Conservation (phyloP, 495 filamentous ascomycete species). For the Barbatosphaeria neglecta region DNA sequence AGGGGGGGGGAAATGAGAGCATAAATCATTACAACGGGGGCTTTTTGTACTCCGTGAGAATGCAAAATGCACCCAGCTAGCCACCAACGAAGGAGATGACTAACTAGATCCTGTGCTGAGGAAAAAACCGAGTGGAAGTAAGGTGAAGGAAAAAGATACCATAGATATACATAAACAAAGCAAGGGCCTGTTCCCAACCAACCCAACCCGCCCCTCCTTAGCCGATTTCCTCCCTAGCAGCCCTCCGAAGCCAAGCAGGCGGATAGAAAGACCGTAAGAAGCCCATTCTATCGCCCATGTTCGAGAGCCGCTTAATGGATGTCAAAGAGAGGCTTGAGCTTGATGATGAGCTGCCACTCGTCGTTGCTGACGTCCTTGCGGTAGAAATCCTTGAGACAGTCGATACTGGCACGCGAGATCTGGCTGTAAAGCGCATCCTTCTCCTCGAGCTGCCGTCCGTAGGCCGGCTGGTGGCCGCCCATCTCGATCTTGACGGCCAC, state of each 20-base stretch:
- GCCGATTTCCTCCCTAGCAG: background rate
- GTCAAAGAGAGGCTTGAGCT: constrained; percentile 90
- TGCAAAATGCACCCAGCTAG: no score
- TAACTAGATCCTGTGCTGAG: no score
- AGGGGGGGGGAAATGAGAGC: no score
- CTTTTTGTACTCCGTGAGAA: no score
- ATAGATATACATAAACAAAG: no score
- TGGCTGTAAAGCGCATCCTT: constrained; percentile 77
- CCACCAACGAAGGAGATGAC: no score
- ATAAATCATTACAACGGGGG: no score
- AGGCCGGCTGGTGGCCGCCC: constrained; percentile 85
- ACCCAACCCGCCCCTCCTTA: no score
- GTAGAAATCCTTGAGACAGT: constrained; percentile 95
- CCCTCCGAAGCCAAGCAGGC: background rate
- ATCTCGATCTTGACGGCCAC: constrained; percentile 96
- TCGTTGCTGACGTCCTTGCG: constrained; percentile 81
- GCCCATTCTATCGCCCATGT: background rate
- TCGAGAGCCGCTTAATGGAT: constrained; percentile 30
- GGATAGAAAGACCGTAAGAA: background rate
- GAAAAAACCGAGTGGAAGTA: no score
- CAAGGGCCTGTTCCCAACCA: no score
- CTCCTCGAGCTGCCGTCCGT: constrained; percentile 93
- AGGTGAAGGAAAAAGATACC: no score
- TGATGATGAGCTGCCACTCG: constrained; percentile 84
- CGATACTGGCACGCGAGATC: constrained; percentile 79